phyloP scores from a whole-genome alignment of 1,284 basidiomycete genomes.

The Naganishia cerealis region DNA sequence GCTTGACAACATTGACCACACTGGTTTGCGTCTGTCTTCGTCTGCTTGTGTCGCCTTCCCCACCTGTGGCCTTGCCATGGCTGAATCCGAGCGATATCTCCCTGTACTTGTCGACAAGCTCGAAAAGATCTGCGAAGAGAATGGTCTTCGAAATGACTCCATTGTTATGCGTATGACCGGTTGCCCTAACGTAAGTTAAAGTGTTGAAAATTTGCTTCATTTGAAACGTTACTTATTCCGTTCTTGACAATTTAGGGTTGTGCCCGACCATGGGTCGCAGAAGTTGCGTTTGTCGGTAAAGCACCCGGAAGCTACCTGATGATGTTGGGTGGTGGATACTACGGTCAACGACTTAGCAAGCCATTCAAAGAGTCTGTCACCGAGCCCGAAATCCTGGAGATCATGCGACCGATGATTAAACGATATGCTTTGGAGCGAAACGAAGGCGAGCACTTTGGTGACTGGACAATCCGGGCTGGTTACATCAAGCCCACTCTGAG shows the following conservation, averaged over 20 bases:
- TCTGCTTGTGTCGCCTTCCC: conserved; percentile 98
- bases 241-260: conserved; percentile 58
- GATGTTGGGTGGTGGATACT: conserved; percentile 92
- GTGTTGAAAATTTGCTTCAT: not conserved
- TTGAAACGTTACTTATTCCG: conserved; percentile 3
- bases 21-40: conserved; percentile 77
- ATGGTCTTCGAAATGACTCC: conserved; percentile 85
- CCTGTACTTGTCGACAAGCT: conserved; percentile 92
- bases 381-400: conserved; percentile 89
- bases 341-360: conserved; percentile 91
- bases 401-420: conserved; percentile 88
- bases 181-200: conserved; percentile 70
- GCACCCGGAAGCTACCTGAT: conserved; percentile 90
- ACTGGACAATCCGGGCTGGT: conserved; percentile 85
- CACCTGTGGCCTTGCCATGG: conserved; percentile 90
- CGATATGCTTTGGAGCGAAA: conserved; percentile 82
- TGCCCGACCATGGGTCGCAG: conserved; percentile 91
- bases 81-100: conserved; percentile 93
- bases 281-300: conserved; percentile 95
- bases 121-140: conserved; percentile 90
- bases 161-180: conserved; percentile 99
- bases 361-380: conserved; percentile 73
- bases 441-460: conserved; percentile 91
- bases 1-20: conserved; percentile 81
- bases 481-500: conserved; percentile 76